A percentile compares a stretch with the other conserved stretches of the same genome.
These are phyloP conservation scores for Astragalus glycyphyllos DNA, from an alignment of 306 rosid genomes.

Conservation along the genomic window DNA sequence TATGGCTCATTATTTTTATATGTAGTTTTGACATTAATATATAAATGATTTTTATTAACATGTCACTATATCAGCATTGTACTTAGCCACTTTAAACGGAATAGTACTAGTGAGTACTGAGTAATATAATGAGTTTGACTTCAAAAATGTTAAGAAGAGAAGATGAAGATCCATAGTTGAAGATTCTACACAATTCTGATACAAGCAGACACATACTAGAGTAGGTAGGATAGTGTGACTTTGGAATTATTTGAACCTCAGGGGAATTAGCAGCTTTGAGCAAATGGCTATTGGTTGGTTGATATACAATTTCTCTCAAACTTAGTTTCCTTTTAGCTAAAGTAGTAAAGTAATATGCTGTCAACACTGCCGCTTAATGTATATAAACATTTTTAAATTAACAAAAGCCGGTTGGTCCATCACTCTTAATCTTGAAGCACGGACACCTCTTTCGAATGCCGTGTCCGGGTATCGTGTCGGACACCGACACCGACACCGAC, in stretches of 20 bases:
- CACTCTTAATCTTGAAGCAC: no score
- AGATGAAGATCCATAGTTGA: constrained; percentile 21
- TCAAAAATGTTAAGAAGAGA: neutral
- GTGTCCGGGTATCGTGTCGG: no score
- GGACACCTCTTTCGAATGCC: no score
- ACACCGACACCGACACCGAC: no score
- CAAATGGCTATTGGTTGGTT: constrained; percentile 39
- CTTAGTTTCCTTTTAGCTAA: neutral
- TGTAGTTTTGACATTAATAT: constrained; percentile 18
- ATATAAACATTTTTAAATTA: constrained; percentile 3
- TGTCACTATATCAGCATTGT: neutral
- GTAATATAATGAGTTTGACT: neutral
- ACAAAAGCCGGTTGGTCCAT: constrained; percentile 12
- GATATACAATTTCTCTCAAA: neutral
- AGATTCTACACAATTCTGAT: constrained; percentile 9
- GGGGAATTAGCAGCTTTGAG: neutral
- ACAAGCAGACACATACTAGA: constrained; percentile 5
- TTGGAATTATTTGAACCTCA: constrained; percentile 21
- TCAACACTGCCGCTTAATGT: constrained; percentile 27
- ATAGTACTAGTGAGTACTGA: neutral
- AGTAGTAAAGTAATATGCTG: no score
- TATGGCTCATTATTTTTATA: constrained; percentile 12
- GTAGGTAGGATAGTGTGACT: constrained; percentile 14
- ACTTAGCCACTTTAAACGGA: no score
- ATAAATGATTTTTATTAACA: constrained; percentile 6